Conservation (phyloP, 2,329 filamentous ascomycete genomes). For the Colletotrichum sp. region DNA sequence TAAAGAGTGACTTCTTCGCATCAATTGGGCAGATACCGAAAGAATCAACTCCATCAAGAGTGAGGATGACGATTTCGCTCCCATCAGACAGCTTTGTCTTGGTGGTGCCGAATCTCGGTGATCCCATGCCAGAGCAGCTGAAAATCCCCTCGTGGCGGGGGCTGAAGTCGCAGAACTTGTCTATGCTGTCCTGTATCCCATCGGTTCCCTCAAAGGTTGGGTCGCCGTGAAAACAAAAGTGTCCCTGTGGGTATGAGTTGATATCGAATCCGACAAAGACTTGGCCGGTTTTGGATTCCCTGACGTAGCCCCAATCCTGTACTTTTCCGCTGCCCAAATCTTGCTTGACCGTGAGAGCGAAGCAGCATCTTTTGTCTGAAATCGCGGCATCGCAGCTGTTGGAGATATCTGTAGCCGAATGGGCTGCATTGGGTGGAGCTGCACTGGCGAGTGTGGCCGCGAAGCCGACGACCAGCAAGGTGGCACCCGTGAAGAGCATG, state of each 20-base stretch:
- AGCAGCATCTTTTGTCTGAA: neutral
- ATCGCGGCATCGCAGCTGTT: neutral
- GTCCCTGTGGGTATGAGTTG: neutral
- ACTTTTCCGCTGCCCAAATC: neutral
- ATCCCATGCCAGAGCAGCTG: too few species aligned
- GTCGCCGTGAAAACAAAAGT: neutral
- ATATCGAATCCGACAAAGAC: neutral
- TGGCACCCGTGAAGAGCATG: neutral
- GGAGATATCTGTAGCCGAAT: neutral
- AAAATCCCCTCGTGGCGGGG: too few species aligned
- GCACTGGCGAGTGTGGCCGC: neutral
- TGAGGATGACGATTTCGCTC: neutral
- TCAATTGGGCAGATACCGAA: too few species aligned
- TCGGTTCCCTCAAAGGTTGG: too few species aligned
- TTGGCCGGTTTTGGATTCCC: accelerated
- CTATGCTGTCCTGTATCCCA: neutral
- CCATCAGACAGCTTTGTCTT: accelerated
- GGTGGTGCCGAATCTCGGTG: neutral
- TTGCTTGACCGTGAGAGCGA: neutral
- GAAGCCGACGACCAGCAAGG: neutral
- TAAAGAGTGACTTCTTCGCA: too few species aligned
- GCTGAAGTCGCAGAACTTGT: too few species aligned
- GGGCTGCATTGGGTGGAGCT: neutral
- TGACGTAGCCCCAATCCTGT: neutral
- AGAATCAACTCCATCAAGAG: too few species aligned